Conservation (phyloP, 2,329 filamentous ascomycete species). For the Xylaria sp. region DNA sequence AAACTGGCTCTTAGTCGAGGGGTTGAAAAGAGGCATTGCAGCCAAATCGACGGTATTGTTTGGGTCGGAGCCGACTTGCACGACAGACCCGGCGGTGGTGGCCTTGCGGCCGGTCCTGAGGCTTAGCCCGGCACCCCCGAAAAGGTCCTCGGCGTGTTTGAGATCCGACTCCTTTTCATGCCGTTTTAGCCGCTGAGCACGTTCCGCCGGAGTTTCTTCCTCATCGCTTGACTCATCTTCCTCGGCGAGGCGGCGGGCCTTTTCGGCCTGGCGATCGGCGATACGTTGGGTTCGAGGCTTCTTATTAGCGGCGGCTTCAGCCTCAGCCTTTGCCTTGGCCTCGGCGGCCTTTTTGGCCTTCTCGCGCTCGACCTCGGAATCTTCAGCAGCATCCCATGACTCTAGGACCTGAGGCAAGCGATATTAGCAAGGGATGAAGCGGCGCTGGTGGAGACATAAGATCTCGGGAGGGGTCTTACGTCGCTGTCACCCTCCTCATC, state of each 20-base stretch:
- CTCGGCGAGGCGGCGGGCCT: conserved; percentile 63
- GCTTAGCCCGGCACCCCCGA: conserved; percentile 75
- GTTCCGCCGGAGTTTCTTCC: conserved; percentile 79
- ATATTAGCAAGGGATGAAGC: conserved; percentile 31
- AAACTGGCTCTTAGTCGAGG: conserved; percentile 87
- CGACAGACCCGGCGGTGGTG: conserved; percentile 71
- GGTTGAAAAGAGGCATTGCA: conserved; percentile 86
- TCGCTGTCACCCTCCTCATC: conserved; percentile 90
- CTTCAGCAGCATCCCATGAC: conserved; percentile 95
- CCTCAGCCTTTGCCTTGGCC: conserved; percentile 88
- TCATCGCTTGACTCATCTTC: conserved; percentile 68
- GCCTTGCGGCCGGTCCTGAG: conserved; percentile 73
- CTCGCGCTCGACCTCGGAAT: conserved; percentile 95
- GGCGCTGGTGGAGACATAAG: conserved; percentile 1
- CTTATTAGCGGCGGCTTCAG: conserved; percentile 87
- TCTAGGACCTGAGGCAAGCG: conserved; percentile 77
- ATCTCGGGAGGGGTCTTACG: conserved; percentile 61
- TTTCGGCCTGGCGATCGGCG: conserved; percentile 77
- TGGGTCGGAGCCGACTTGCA: conserved; percentile 80
- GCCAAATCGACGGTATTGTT: conserved; percentile 84
- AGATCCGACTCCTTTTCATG: conserved; percentile 91
- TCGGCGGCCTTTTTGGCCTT: conserved; percentile 90
- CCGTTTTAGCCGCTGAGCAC: conserved; percentile 77
- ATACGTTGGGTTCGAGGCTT: conserved; percentile 90
- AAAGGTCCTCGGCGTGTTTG: conserved; percentile 89